Conservation (phyloP, 164 flowering plant genomes). For the Echeveria elegans region DNA sequence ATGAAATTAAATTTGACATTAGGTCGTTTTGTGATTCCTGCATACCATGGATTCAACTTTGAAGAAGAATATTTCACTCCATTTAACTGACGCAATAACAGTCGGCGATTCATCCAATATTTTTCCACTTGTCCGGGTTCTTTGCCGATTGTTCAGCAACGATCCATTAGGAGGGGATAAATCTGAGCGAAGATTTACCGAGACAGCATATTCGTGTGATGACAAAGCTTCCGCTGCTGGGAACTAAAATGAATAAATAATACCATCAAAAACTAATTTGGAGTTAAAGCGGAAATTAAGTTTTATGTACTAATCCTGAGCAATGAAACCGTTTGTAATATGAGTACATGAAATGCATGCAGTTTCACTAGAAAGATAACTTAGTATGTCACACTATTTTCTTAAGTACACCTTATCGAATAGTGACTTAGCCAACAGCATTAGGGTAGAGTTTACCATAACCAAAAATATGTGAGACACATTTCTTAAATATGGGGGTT, state of each 20-base stretch:
- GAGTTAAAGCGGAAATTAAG: not conserved
- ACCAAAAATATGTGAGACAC: not conserved
- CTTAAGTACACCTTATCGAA: not conserved
- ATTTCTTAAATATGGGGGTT: not conserved
- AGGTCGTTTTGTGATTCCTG: not conserved
- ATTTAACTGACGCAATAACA: slow-evolving; percentile 42
- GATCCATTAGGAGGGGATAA: slow-evolving; percentile 22
- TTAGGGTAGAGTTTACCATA: not conserved
- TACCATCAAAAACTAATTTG: not conserved
- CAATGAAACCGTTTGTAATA: not conserved
- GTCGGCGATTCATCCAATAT: slow-evolving; percentile 28
- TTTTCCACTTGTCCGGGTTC: slow-evolving; percentile 79
- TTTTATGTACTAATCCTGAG: not conserved
- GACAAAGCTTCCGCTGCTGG: slow-evolving; percentile 39
- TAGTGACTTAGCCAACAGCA: not conserved
- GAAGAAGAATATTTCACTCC: slow-evolving; percentile 88
- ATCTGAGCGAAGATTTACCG: slow-evolving; percentile 44
- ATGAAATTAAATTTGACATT: not conserved
- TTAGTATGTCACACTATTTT: too few species aligned
- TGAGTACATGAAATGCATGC: not conserved
- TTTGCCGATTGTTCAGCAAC: slow-evolving; percentile 41
- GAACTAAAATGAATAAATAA: slow-evolving; percentile 37
- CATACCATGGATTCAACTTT: slow-evolving; percentile 74
- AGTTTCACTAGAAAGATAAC: too few species aligned
- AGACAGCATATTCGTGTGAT: slow-evolving; percentile 47